Conservation (phyloP, 345 rosid genomes). For the thale cress (Arabidopsis thaliana) region TAIR10.1 NC_003076.8:24393001-24393500, state of each 20-base stretch:
- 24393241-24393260: slow-evolving; percentile 36
- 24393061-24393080: slow-evolving; percentile 1
- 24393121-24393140: slow-evolving; percentile 5
- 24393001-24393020: not conserved
- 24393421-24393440: slow-evolving; percentile 23
- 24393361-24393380: slow-evolving; percentile 43
- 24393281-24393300: slow-evolving; percentile 59
- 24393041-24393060: slow-evolving; percentile 7
- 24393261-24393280: slow-evolving; percentile 31
- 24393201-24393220: slow-evolving; percentile 8
- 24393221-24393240: slow-evolving; percentile 22
- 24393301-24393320: slow-evolving; percentile 69
- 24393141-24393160: not conserved
- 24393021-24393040: slow-evolving; percentile 1
- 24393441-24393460: slow-evolving; percentile 28
- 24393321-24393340: slow-evolving; percentile 41
- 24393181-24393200: not conserved
- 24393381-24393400: slow-evolving; percentile 51
- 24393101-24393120: not conserved
- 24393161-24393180: slow-evolving; percentile 40
- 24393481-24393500: slow-evolving; percentile 5
- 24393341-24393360: slow-evolving; percentile 6
- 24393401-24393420: slow-evolving; percentile 23
- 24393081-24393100: not conserved
- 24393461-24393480: slow-evolving; percentile 30